Conservation (phyloP, 805 yeast genomes). For the Komagataella ulmi region DNA sequence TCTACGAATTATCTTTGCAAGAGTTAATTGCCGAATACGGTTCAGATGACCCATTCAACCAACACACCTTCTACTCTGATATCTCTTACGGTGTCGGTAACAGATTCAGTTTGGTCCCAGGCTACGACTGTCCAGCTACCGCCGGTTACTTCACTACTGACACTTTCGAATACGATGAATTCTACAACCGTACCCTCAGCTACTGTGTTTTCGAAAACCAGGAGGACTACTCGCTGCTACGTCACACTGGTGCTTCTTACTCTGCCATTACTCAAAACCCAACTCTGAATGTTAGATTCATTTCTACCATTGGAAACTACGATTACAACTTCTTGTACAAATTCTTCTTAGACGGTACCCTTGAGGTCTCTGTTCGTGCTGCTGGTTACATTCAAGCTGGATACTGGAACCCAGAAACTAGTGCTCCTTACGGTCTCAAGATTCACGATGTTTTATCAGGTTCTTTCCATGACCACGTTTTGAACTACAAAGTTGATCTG, state of each 20-base stretch:
- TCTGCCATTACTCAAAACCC: slow-evolving; percentile 11
- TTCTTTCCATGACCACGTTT: slow-evolving; percentile 16
- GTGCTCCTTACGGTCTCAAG: slow-evolving; percentile 11
- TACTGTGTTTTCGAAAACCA: slow-evolving; percentile 7
- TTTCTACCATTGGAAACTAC: slow-evolving; percentile 3
- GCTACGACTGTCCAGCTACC: slow-evolving; percentile 17
- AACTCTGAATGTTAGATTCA: slow-evolving; percentile 9
- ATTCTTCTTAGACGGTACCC: slow-evolving; percentile 12
- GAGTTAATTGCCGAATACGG: slow-evolving; percentile 17
- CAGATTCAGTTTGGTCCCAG: slow-evolving; percentile 13
- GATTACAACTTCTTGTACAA: slow-evolving; percentile 4
- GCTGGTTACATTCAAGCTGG: slow-evolving; percentile 18
- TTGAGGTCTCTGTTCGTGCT: slow-evolving; percentile 15
- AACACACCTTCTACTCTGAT: slow-evolving; percentile 12
- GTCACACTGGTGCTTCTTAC: slow-evolving; percentile 2
- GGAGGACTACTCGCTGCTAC: slow-evolving; percentile 3
- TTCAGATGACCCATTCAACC: slow-evolving; percentile 18
- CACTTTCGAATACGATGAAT: slow-evolving; percentile 11
- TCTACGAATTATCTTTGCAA: slow-evolving; percentile 14
- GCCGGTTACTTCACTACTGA: slow-evolving; percentile 15
- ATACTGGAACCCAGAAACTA: slow-evolving; percentile 10
- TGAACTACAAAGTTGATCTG: slow-evolving; percentile 13
- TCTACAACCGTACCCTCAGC: slow-evolving; percentile 2
- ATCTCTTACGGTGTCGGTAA: slow-evolving; percentile 15
- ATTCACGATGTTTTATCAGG: slow-evolving; percentile 12